Evolutionary conservation across 2,329 filamentous ascomycete species (phyloP), one percentile per base, ranked within the genome.

Genomic region (Xylariaceae sp.): DNA sequence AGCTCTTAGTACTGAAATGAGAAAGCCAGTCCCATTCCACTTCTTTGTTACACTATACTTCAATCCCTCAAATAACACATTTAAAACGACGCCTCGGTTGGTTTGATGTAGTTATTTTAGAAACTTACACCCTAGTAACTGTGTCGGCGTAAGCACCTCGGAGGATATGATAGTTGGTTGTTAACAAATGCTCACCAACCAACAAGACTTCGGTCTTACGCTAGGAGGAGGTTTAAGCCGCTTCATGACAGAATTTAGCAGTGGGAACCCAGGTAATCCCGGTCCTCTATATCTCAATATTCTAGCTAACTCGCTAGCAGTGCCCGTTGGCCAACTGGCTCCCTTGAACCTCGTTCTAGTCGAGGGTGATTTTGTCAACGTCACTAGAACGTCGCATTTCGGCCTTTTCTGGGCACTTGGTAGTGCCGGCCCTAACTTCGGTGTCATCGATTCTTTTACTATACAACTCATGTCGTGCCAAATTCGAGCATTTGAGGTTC

Each of bases 221-320:
- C 23, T 43, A 11, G 40, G 40, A 43, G 40, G 40, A 29, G 40
- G 40, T 5, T 18, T 43, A 16, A 43, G 40, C 18, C 18, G 6
- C 5, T 43, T 27, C 26, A 43, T 43, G 40, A 26, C 20, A 16
- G 40, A 43, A n/a, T 43, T n/a, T 16, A 23, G 40, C 21, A 43
- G 40, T 43, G 29, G 29, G 40, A 4, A 11, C 20, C 16, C 20
- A 8, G 6, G 36, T 23, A 40, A 40, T 11, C 3, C 23, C 15
- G 9, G 13, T 2, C 7, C 6, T 40, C 11, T 6, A 24, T 24
- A 10, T 40, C 13, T 40, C n/a, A 24, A n/a, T n/a, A n/a, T n/a
- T n/a, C n/a, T n/a, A n/a, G n/a, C 36, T 40, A 20, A 40, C 15
- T 24, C 13, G 10, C 15, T 23, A 20, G 6, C 36, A 43, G 40